Evolutionary conservation across 306 rosid genomes (phyloP), one percentile per base, ranked within the genome.

Genomic region (Cyamopsis tetragonoloba): DNA sequence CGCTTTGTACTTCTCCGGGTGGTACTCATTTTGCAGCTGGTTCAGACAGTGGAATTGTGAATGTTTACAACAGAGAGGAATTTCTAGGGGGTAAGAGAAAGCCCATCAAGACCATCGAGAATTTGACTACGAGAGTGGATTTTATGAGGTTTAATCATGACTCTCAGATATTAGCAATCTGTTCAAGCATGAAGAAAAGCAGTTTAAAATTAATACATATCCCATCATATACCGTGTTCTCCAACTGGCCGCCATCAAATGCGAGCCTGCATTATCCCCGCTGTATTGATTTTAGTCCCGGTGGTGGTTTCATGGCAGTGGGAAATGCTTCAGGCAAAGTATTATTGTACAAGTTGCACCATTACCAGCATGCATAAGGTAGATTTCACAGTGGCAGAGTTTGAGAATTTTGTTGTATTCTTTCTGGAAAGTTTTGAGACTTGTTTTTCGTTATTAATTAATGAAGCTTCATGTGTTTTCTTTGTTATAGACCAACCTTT

Each of bases 291-390:
- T 91, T 91, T 66, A 88, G 97, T 67, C 97, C 97, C 4, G 93
- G 92, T 12, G 93, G 97, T 22, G 96, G 96, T 26, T 91, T 84
- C 86, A 86, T 91, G 96, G 97, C 96, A 7, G 75, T 84, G 34
- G 96, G 96, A 72, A 89, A 83, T 15, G 82, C 87, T 44, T 72
- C 89, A 26, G 97, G 97, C 55, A 91, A 74, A 54, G 97, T 88
- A 17, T 53, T 88, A 47, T 44, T 91, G 64, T 91, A 79, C 68
- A 79, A 79, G 72, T 68, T 79, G 72, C 79, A 73, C 44, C 83
- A 79, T 73, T 79, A 79, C 66, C 76, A 68, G 34, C 79, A 79
- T 68, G 83, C 83, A 26, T 79, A 62, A 48, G 24, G 54, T 19
- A 60, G 22, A n/a, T 23, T 32, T 32, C 34, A 19, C 34, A 30